Base-by-base conservation (phyloP, 345 rosid genomes). In the Theobroma cacao region DNA sequence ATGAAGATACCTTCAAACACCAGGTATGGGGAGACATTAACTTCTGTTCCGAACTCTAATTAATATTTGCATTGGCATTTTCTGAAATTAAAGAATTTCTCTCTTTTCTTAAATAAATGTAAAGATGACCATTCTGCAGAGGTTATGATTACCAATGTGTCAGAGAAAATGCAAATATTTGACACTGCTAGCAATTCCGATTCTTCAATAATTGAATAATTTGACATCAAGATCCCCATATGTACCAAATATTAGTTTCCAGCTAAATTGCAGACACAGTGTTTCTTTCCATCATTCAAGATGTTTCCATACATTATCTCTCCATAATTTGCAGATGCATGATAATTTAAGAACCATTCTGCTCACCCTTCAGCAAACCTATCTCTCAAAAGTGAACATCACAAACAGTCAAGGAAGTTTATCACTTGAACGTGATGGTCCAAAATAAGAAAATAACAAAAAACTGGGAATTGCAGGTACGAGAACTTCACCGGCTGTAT, bases 401-500 rank as follows among this genome's bases (percentile, higher is more conserved):
- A 58, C 33, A 26, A 58, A 58, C 62, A 58, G 26, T 60, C 9
- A 28, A 65, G 12, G 9, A 55, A 55, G 30, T 9, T 55, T 55
- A 22, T n/a, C 60, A n/a, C 1, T 56, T 6, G 3, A n/a, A n/a
- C 1, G 28, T 55, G 22, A n/a, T 33, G 28, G 22, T n/a, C 2
- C 26, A 20, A 31, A 14, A 30, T 1, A 38, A 68, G 55, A 68
- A 14, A 41, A 24, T 43, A 33, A 60, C 50, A 34, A 5, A 24
- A 74, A 77, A 2, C 31, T 31, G 33, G 17, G 41, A 55, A 64
- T 82, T 85, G 82, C 92, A 94, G 98, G 97, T 94, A 28, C 73
- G 85, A 66, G 98, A 94, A 84, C 92, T 94, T 53, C 98, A 94
- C 77, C 76, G 95, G 80, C 84, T 94, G 40, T 90, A 93, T 77